phyloP scores from a whole-genome alignment of 2,329 filamentous ascomycete species.

The Alternaria brassicicola region DNA sequence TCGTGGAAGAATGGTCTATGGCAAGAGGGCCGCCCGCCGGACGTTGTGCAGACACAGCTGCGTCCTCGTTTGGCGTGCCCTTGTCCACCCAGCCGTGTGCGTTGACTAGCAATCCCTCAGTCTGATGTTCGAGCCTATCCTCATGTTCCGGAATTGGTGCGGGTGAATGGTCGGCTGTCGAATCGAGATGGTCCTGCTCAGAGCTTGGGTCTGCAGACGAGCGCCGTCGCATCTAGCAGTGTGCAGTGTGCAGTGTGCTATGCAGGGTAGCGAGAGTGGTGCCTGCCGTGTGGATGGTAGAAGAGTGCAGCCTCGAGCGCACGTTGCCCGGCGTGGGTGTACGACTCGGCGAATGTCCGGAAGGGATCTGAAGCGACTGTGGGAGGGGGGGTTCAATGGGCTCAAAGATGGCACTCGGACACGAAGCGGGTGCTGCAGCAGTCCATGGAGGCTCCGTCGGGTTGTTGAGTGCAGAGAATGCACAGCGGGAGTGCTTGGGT shows the following conservation, averaged over 20 bases:
- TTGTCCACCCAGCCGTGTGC: conserved; percentile 6
- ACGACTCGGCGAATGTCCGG: neutral
- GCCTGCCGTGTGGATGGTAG: conserved; percentile 1
- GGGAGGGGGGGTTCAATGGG: conserved; percentile 1
- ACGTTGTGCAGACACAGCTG: conserved; percentile 14
- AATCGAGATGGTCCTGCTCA: conserved; percentile 17
- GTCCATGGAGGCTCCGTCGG: conserved; percentile 3
- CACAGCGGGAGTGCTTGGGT: conserved; percentile 11
- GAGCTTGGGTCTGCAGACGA: conserved; percentile 4
- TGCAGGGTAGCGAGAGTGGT: conserved; percentile 1
- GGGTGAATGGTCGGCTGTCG: conserved; percentile 10
- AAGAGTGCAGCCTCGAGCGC: conserved; percentile 2
- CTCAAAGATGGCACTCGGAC: neutral
- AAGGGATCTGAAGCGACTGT: conserved; percentile 13
- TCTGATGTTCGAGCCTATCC: conserved; percentile 11
- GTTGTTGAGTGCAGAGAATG: conserved; percentile 9
- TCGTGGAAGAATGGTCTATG: conserved; percentile 16
- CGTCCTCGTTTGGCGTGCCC: conserved; percentile 5
- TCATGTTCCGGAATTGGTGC: conserved; percentile 21
- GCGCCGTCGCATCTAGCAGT: conserved; percentile 16
- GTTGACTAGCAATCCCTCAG: conserved; percentile 18
- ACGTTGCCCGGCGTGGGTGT: conserved; percentile 4
- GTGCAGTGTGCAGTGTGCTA: conserved; percentile 5
- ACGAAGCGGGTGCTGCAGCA: neutral
- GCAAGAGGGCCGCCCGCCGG: conserved; percentile 16